phyloP scores from a whole-genome alignment of 2,329 filamentous ascomycete genomes.

The Geosmithia flava region DNA sequence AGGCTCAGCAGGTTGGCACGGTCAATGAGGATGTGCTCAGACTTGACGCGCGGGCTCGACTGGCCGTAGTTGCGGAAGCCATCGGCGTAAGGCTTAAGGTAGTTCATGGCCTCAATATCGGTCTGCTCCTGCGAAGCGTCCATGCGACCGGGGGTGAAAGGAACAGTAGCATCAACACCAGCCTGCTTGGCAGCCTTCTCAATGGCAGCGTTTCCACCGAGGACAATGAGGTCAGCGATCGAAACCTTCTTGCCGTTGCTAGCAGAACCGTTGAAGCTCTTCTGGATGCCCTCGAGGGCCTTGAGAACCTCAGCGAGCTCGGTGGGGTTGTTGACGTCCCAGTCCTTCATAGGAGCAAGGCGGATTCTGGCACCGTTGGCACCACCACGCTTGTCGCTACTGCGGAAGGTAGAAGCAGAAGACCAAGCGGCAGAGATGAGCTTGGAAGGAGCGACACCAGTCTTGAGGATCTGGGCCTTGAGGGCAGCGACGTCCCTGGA shows the following conservation, averaged over 20 bases:
- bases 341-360: conserved; percentile 58
- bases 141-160: conserved; percentile 60
- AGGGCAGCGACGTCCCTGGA: conserved; percentile 50
- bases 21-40: conserved; percentile 63
- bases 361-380: conserved; percentile 72
- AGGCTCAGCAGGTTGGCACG: conserved; percentile 58
- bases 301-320: conserved; percentile 50
- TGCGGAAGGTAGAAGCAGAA: conserved; percentile 60
- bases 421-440: conserved; percentile 58
- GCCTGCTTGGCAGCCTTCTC: conserved; percentile 53
- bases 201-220: conserved; percentile 57
- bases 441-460: conserved; percentile 47
- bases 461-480: conserved; percentile 55
- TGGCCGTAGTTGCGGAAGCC: conserved; percentile 72
- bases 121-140: conserved; percentile 65
- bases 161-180: conserved; percentile 41
- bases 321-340: conserved; percentile 62
- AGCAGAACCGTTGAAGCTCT: conserved; percentile 50
- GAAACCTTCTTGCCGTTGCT: conserved; percentile 57
- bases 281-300: conserved; percentile 52
- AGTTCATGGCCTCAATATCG: conserved; percentile 47
- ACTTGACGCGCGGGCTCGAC: conserved; percentile 43
- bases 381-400: conserved; percentile 69
- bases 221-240: conserved; percentile 66
- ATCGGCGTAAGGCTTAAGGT: conserved; percentile 59